Conservation (phyloP, 106 monocot genomes). For the Allium fistulosum region DNA sequence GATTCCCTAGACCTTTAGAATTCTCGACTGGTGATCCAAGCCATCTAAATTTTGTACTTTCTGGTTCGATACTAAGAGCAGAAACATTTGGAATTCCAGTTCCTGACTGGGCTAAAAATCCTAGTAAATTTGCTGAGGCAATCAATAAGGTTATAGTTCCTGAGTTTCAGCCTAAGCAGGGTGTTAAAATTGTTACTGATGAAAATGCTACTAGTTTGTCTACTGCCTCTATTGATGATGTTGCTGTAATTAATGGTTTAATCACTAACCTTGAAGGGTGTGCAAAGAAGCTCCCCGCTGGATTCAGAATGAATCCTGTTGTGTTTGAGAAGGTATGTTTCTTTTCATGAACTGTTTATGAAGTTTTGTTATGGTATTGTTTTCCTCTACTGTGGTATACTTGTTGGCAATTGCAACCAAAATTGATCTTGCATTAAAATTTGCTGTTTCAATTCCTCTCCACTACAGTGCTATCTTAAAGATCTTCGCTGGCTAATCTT, state of each 20-base stretch:
- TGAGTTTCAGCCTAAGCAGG: conserved; percentile 70
- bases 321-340: conserved; percentile 75
- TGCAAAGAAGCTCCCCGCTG: conserved; percentile 45
- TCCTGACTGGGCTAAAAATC: conserved; percentile 68
- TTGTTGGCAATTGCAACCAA: no score
- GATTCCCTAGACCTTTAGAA: conserved; percentile 67
- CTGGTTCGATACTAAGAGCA: conserved; percentile 74
- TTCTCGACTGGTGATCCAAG: conserved; percentile 58
- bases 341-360: conserved; percentile 6
- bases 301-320: conserved; percentile 71
- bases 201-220: conserved; percentile 68
- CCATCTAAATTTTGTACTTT: conserved; percentile 65
- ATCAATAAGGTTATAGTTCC: conserved; percentile 52
- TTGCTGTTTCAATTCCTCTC: no score
- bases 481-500: no score
- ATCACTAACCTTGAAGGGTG: conserved; percentile 51
- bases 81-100: conserved; percentile 71
- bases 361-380: no score
- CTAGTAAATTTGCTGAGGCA: conserved; percentile 41
- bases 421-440: no score
- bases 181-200: conserved; percentile 77
- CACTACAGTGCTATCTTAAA: no score
- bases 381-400: no score
- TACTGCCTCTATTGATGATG: conserved; percentile 66
- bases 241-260: conserved; percentile 60